phyloP scores from a whole-genome alignment of 495 filamentous ascomycete genomes.

The Tuber borchii region DNA sequence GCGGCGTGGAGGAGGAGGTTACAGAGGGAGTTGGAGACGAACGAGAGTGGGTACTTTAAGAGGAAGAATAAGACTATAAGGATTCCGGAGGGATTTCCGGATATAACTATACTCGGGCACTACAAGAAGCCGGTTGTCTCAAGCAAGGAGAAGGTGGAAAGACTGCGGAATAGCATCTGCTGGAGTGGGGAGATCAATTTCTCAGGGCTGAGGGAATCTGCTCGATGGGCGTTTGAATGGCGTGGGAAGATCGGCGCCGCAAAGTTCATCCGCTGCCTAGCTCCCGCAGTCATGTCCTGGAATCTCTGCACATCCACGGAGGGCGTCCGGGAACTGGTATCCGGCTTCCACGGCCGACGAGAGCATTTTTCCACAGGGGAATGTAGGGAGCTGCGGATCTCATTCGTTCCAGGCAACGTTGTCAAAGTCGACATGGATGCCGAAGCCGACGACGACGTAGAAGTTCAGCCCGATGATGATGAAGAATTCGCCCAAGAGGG shows the following conservation, averaged over 20 bases:
- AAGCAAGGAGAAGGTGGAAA: constrained; percentile 52
- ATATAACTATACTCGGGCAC: constrained; percentile 67
- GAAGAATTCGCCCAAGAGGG: constrained; percentile 53
- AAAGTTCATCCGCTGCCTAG: constrained; percentile 75
- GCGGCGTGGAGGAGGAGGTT: constrained; percentile 68
- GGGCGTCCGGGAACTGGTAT: constrained; percentile 46
- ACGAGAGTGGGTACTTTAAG: constrained; percentile 75
- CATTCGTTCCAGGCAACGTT: constrained; percentile 67
- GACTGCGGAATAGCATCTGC: constrained; percentile 51
- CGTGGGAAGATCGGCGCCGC: constrained; percentile 65
- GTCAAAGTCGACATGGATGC: constrained; percentile 66
- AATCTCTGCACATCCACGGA: constrained; percentile 49
- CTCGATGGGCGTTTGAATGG: constrained; percentile 81
- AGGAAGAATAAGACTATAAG: constrained; percentile 63
- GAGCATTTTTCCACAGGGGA: constrained; percentile 67
- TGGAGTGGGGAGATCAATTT: constrained; percentile 65
- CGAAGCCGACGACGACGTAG: constrained; percentile 57
- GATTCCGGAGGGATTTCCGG: constrained; percentile 78
- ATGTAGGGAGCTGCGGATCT: constrained; percentile 66
- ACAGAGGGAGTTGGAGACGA: constrained; percentile 67
- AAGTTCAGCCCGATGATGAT: constrained; percentile 48
- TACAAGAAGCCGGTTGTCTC: constrained; percentile 84
- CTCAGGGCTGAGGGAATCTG: constrained; percentile 61
- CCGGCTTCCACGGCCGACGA: constrained; percentile 58
- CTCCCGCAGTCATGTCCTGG: constrained; percentile 66